Evolutionary conservation across 768 basidiomycete genomes (phyloP).

Genomic region (Amanita pseudoporphyria): DNA sequence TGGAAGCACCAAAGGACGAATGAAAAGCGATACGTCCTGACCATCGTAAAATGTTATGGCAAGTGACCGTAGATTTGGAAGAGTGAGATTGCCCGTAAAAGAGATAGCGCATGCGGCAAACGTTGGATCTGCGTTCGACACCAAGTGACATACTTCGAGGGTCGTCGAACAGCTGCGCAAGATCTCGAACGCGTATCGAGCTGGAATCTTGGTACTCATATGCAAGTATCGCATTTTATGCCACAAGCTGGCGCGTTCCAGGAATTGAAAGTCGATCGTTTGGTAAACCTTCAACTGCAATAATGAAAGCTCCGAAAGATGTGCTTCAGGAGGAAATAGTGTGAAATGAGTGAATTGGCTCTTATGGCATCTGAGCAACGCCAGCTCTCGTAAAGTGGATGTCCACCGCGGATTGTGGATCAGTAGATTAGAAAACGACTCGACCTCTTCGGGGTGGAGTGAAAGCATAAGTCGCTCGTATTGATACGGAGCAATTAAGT

Average conservation of each 20-base stretch:
- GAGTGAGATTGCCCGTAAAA: not conserved
- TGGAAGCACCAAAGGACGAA: not conserved
- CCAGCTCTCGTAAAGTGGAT: not conserved
- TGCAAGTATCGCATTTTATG: not conserved
- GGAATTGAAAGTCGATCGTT: not conserved
- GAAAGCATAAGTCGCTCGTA: not conserved
- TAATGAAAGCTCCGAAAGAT: not conserved
- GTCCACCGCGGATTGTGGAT: not conserved
- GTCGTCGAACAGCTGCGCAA: not conserved
- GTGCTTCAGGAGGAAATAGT: not conserved
- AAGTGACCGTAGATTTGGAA: not conserved
- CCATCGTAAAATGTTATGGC: not conserved
- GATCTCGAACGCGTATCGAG: not conserved
- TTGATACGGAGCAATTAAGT: not conserved
- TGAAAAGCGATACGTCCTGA: not conserved
- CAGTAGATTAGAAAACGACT: not conserved
- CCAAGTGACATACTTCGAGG: not conserved
- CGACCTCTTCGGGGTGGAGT: not conserved
- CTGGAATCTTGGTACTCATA: not conserved
- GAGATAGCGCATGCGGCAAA: not conserved
- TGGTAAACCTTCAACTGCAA: conserved; percentile 2
- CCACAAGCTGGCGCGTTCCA: not conserved
- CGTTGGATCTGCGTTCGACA: not conserved
- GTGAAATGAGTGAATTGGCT: not conserved
- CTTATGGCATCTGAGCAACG: not conserved